Conservation (phyloP, 129 eudicot species). For the Arctium minus region DNA sequence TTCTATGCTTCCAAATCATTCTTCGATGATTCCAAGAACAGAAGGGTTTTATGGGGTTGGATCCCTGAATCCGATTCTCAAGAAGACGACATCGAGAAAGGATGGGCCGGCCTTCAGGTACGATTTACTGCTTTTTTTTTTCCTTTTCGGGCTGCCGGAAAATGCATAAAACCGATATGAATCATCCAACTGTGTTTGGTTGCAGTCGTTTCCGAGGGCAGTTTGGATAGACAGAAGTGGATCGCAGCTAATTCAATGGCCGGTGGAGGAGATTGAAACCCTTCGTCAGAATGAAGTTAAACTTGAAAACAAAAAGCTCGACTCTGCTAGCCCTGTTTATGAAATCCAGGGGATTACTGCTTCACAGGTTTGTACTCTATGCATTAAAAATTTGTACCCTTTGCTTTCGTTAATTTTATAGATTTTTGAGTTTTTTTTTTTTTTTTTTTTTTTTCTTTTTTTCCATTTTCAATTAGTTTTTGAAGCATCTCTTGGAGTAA, state of each 20-base stretch:
- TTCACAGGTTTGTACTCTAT: slow-evolving; percentile 30
- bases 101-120: slow-evolving; percentile 59
- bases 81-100: slow-evolving; percentile 35
- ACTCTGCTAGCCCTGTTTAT: slow-evolving; percentile 8
- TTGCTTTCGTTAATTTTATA: background rate
- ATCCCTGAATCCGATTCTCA: slow-evolving; percentile 26
- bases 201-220: slow-evolving; percentile 37
- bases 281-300: slow-evolving; percentile 37
- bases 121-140: background rate
- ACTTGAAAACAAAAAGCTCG: slow-evolving; percentile 14
- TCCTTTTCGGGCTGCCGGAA: background rate
- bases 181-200: background rate
- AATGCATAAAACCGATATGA: background rate
- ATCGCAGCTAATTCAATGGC: slow-evolving; percentile 48
- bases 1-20: slow-evolving; percentile 47
- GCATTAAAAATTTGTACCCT: background rate
- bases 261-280: slow-evolving; percentile 35
- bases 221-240: slow-evolving; percentile 34
- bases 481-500: background rate
- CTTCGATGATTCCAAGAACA: slow-evolving; percentile 31
- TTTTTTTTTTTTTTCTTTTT: background rate
- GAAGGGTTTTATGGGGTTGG: slow-evolving; percentile 52
- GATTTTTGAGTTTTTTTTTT: background rate
- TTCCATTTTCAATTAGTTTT: too few species aligned
- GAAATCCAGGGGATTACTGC: slow-evolving; percentile 37